Percentiles rank a stretch among this genome's conserved stretches.
phyloP scores from a whole-genome alignment of 208 protist genomes.

The Leishmania guyanensis region DNA sequence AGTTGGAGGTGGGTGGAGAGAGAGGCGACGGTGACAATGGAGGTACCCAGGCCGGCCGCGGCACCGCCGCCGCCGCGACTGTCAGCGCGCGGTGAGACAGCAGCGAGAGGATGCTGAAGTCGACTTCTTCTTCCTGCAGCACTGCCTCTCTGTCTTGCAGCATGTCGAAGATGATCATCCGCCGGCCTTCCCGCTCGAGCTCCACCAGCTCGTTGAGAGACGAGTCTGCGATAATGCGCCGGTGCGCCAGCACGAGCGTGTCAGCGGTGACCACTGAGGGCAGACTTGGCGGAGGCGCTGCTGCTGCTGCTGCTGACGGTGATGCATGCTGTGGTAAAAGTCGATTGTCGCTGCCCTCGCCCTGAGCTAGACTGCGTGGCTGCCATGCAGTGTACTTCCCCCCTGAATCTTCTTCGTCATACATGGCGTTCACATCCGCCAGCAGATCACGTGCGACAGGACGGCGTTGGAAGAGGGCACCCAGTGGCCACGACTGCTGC shows the following conservation, averaged over 20 bases:
- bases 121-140: conserved; percentile 16
- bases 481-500: background rate
- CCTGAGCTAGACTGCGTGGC: background rate
- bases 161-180: conserved; percentile 7
- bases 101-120: conserved; percentile 13
- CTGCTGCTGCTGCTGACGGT: background rate
- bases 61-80: background rate
- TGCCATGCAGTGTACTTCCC: background rate
- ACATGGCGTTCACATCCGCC: conserved; percentile 1
- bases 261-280: background rate
- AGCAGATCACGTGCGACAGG: conserved; percentile 7
- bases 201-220: conserved; percentile 7
- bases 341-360: background rate
- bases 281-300: background rate
- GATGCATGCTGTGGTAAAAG: background rate
- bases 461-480: background rate
- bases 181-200: conserved; percentile 20
- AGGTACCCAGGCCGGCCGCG: background rate
- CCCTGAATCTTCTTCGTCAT: background rate
- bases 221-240: conserved; percentile 1
- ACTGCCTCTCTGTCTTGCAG: conserved; percentile 10
- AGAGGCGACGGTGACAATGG: conserved; percentile 25
- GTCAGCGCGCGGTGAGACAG: background rate
- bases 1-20: background rate
- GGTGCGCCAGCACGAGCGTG: conserved; percentile 9